Evolutionary conservation across 2,329 filamentous ascomycete species (phyloP), one percentile per base, ranked within the genome.

Genomic region (Colletotrichum sp.): DNA sequence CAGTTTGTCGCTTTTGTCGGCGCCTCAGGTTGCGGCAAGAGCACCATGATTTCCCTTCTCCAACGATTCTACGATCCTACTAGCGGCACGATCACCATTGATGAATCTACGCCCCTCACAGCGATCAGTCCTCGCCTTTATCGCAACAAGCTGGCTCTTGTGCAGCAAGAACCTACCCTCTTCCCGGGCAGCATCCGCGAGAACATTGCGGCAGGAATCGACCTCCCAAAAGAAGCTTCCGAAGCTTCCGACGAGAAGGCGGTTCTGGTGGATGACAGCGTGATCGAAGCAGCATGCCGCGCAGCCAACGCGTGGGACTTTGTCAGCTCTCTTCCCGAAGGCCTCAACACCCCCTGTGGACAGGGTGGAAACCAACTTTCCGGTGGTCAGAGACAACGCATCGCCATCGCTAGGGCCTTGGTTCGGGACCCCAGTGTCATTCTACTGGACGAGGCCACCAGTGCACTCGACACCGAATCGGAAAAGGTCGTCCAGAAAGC

Each of bases 381-480:
- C 1, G 94, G 94, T 25, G 94, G 94, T 1, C 93, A 95, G 81
- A 87, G 93, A 6, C 94, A 95, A 81, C 90, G 93, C 22, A 89
- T 95, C 34, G 93, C 93, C 8, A 95, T 96, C 75, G 94, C 94
- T 0, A 88, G 94, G 7, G 92, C 92, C 10, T 91, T 95, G 30
- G 87, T 95, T 65, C 91, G 92, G 62, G 86, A 91, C 60, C 93
- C 94, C 0, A 85, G 87, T 0, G 90, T 95, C 3, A 85, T 95
- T 3, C 89, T 96, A 5, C 85, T 95, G 0, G 94, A 95, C 79
- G 94, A 95, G 83, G 94, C 94, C 1, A 96, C 94, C 0, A 86
- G 84, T 25, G 86, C 87, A 0, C 85, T 95, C 0, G 93, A 95
- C 77, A 92, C 91, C 0, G 89, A 93, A 78, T 92, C 89, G 0